These are phyloP conservation scores for Byssoonygena ceratinophila DNA, from an alignment of 2,329 filamentous ascomycete species.

Conservation along the genomic window DNA sequence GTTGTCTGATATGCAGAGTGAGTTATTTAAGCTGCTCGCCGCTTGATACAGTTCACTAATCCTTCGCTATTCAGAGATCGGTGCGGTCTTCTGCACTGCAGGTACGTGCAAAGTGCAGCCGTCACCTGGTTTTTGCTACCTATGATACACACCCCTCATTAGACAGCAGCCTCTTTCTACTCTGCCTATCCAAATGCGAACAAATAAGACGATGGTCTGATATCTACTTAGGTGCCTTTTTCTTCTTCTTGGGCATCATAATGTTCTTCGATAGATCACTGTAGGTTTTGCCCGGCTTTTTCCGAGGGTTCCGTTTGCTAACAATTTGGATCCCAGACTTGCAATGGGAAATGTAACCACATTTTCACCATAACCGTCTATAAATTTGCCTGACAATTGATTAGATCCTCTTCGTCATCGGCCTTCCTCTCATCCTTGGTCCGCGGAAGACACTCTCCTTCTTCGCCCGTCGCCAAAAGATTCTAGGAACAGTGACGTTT, in stretches of 20 bases:
- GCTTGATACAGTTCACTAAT: too few species aligned
- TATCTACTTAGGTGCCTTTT: slow-evolving; percentile 63
- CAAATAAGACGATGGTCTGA: not conserved
- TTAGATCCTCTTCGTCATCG: slow-evolving; percentile 94
- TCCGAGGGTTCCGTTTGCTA: slow-evolving; percentile 9
- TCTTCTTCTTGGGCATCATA: slow-evolving; percentile 85
- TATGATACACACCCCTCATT: not conserved
- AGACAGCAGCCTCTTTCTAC: not conserved
- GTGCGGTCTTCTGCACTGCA: slow-evolving; percentile 93
- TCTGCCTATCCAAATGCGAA: not conserved
- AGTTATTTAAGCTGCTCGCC: slow-evolving; percentile 32
- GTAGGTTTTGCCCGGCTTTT: slow-evolving; percentile 42
- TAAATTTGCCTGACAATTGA: not conserved
- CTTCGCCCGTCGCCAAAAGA: slow-evolving; percentile 88
- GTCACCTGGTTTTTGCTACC: not conserved
- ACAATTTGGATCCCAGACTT: slow-evolving; percentile 48
- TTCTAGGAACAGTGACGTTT: slow-evolving; percentile 84
- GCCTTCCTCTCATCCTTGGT: slow-evolving; percentile 91
- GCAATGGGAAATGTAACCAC: slow-evolving; percentile 82
- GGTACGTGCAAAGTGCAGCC: slow-evolving; percentile 53
- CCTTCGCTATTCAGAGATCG: slow-evolving; percentile 73
- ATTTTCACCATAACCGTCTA: not conserved
- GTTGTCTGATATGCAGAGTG: slow-evolving; percentile 93
- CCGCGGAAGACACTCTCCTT: slow-evolving; percentile 82
- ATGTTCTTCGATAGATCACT: slow-evolving; percentile 97